A percentile compares a stretch with the other conserved stretches of the same genome.
Evolutionary conservation across 768 basidiomycete species (phyloP).

Genomic region (Crucibulum laeve): DNA sequence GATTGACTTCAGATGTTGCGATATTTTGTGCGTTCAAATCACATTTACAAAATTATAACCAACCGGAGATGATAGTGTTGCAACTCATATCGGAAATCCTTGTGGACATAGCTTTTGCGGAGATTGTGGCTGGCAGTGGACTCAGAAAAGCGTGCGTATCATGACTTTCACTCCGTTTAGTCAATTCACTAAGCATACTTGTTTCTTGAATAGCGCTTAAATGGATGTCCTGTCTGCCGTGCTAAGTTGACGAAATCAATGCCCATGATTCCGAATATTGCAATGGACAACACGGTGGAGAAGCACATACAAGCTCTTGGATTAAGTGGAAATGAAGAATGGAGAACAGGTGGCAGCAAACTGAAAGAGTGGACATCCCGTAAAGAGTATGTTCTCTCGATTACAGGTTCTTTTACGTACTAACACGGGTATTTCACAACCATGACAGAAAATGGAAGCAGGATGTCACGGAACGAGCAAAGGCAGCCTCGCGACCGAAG

Average conservation of each 20-base stretch:
- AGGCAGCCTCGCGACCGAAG: conserved; percentile 2
- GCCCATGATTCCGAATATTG: conserved; percentile 63
- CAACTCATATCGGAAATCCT: conserved; percentile 59
- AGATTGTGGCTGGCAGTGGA: conserved; percentile 61
- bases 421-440: background rate
- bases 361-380: conserved; percentile 49
- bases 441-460: conserved; percentile 32
- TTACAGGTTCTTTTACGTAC: background rate
- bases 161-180: conserved; percentile 1
- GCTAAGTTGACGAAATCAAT: conserved; percentile 28
- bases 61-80: conserved; percentile 35
- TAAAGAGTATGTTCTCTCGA: conserved; percentile 41
- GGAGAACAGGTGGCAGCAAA: conserved; percentile 44
- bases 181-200: conserved; percentile 2
- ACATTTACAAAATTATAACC: background rate
- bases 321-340: conserved; percentile 42
- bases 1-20: conserved; percentile 51
- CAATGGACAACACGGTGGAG: conserved; percentile 56
- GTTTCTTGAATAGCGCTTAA: conserved; percentile 27
- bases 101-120: conserved; percentile 77
- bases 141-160: conserved; percentile 42
- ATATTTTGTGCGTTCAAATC: conserved; percentile 54
- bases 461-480: conserved; percentile 19
- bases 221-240: conserved; percentile 60
- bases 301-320: conserved; percentile 51